Conservation (phyloP, 1,284 basidiomycete species). For the Papiliotrema nemorosa region DNA sequence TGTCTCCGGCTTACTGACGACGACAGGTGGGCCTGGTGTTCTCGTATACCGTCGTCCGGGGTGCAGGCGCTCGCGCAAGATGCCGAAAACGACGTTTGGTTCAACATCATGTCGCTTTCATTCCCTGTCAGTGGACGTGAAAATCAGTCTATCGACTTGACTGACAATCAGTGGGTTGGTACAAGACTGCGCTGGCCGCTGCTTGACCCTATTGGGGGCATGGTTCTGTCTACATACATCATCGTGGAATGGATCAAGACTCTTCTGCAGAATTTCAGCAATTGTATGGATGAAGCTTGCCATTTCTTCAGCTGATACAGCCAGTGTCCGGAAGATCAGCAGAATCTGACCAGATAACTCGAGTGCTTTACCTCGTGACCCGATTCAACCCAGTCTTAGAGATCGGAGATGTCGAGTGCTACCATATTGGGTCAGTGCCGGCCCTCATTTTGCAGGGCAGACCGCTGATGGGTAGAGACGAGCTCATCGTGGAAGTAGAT, state of each 20-base stretch:
- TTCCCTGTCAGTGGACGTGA: conserved; percentile 52
- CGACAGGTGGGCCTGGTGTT: conserved; percentile 50
- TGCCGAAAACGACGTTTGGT: conserved; percentile 56
- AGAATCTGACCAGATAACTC: conserved; percentile 35
- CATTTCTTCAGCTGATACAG: conserved; percentile 1
- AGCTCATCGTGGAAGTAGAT: conserved; percentile 52
- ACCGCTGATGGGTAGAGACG: conserved; percentile 31
- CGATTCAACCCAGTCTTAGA: conserved; percentile 49
- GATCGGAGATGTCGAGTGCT: conserved; percentile 47
- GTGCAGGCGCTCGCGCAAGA: conserved; percentile 52
- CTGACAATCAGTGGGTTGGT: conserved; percentile 35
- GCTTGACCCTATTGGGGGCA: conserved; percentile 53
- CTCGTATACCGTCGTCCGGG: conserved; percentile 44
- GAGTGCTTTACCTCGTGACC: conserved; percentile 53
- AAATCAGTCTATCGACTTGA: conserved; percentile 1
- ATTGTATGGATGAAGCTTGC: too few species aligned
- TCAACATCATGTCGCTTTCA: conserved; percentile 56
- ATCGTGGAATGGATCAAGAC: conserved; percentile 51
- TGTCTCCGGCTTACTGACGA: neutral
- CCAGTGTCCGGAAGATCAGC: conserved; percentile 42
- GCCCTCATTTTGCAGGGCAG: neutral
- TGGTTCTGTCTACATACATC: conserved; percentile 52
- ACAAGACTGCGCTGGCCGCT: conserved; percentile 35
- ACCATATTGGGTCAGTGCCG: conserved; percentile 45
- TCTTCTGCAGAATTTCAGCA: conserved; percentile 50